Evolutionary conservation across 306 rosid species (phyloP).

Genomic region (Sindora glabra): DNA sequence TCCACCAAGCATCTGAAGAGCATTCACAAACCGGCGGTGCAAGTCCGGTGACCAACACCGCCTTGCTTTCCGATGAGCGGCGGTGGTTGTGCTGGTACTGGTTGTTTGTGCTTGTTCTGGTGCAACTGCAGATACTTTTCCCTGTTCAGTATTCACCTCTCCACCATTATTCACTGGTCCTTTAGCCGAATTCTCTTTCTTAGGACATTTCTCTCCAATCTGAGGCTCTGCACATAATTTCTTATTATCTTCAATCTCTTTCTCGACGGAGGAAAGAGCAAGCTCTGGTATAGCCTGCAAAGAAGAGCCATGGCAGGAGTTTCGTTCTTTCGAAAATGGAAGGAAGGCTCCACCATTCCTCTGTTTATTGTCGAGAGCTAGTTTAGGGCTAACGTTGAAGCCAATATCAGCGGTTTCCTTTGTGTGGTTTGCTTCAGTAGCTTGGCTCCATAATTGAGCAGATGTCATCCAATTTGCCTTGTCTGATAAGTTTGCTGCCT

Average conservation of each 20-base stretch:
- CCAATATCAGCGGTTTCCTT: slow-evolving; percentile 42
- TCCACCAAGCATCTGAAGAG: slow-evolving; percentile 98
- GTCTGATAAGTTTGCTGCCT: slow-evolving; percentile 43
- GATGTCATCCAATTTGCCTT: slow-evolving; percentile 98
- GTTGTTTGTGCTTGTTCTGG: slow-evolving; percentile 39
- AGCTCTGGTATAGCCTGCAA: slow-evolving; percentile 57
- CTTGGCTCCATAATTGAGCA: slow-evolving; percentile 97
- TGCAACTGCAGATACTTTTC: slow-evolving; percentile 45
- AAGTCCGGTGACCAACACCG: slow-evolving; percentile 98
- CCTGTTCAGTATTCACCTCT: slow-evolving; percentile 28
- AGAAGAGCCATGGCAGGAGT: slow-evolving; percentile 20
- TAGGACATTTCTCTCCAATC: slow-evolving; percentile 29
- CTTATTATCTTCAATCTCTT: slow-evolving; percentile 41
- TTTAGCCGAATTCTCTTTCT: slow-evolving; percentile 27
- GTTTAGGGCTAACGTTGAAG: slow-evolving; percentile 57
- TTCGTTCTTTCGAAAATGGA: slow-evolving; percentile 76
- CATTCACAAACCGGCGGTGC: slow-evolving; percentile 88
- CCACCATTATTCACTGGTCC: slow-evolving; percentile 17
- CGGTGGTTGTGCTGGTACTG: slow-evolving; percentile 4
- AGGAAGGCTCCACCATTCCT: slow-evolving; percentile 83
- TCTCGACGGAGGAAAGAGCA: slow-evolving; percentile 49
- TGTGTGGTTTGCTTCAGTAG: slow-evolving; percentile 44
- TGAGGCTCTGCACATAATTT: slow-evolving; percentile 21
- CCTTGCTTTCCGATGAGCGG: slow-evolving; percentile 82
- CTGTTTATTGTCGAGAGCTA: slow-evolving; percentile 44